Percentiles rank a stretch among this genome's conserved stretches.
phyloP scores from a whole-genome alignment of 179 eudicot genomes.

The Corrigiola litoralis region DNA sequence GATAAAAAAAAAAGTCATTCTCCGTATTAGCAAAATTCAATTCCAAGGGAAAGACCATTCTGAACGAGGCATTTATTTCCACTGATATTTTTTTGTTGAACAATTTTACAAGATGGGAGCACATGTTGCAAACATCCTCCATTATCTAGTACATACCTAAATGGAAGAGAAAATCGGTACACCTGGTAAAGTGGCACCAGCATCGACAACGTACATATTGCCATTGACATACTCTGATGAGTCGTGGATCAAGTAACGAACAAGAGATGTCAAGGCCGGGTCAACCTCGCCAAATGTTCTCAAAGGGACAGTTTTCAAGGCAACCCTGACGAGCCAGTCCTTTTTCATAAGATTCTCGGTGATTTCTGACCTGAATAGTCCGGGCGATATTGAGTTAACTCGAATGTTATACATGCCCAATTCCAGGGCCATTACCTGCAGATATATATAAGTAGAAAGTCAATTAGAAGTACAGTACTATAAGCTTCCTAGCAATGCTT shows the following conservation, averaged over 20 bases:
- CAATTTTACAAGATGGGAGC: too few species aligned
- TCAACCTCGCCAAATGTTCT: slow-evolving; percentile 36
- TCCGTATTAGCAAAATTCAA: too few species aligned
- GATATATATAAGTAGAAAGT: too few species aligned
- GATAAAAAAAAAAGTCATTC: too few species aligned
- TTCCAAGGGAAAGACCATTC: too few species aligned
- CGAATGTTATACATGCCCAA: slow-evolving; percentile 51
- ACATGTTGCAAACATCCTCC: too few species aligned
- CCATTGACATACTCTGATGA: slow-evolving; percentile 59
- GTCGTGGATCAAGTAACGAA: slow-evolving; percentile 58
- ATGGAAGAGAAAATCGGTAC: slow-evolving; percentile 70
- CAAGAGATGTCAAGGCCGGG: slow-evolving; percentile 64
- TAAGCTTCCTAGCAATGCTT: too few species aligned
- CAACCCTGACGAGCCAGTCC: slow-evolving; percentile 45
- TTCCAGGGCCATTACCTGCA: slow-evolving; percentile 68
- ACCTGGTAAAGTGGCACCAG: slow-evolving; percentile 59
- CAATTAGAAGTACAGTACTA: too few species aligned
- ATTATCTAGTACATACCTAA: slow-evolving; percentile 29
- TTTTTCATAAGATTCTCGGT: slow-evolving; percentile 42
- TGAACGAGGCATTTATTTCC: too few species aligned
- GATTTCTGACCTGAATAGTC: slow-evolving; percentile 62
- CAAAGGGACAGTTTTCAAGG: slow-evolving; percentile 37
- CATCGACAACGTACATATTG: slow-evolving; percentile 57
- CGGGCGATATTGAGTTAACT: slow-evolving; percentile 61
- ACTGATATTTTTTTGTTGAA: too few species aligned